These are phyloP conservation scores for Cryptosporidium canis DNA, from an alignment of 169 alveolate genomes.

Conservation along the genomic window DNA sequence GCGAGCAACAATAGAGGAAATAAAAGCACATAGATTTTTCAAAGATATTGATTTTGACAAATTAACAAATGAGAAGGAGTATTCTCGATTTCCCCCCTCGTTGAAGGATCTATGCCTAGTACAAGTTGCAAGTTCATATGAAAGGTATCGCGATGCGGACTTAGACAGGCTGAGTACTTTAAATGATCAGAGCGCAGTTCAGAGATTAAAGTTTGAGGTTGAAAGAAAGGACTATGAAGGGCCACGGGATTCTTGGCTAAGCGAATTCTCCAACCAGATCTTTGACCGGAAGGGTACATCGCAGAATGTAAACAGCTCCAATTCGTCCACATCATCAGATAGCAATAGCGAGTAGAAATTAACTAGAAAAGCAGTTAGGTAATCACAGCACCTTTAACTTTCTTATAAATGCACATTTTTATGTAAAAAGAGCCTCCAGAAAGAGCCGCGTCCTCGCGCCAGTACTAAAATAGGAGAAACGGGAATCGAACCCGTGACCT, in stretches of 20 bases:
- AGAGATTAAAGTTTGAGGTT: conserved; percentile 18
- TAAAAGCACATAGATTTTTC: conserved; percentile 22
- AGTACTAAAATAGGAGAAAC: conserved; percentile 75
- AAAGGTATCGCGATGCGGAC: neutral
- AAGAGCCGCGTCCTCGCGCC: neutral
- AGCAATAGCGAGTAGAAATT: neutral
- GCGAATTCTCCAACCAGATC: conserved; percentile 11
- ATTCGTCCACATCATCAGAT: neutral
- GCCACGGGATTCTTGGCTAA: conserved; percentile 61
- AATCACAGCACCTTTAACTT: no score
- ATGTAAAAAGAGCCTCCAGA: no score
- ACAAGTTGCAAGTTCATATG: conserved; percentile 6
- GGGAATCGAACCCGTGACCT: conserved; percentile 98
- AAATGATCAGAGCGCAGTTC: neutral
- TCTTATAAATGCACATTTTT: no score
- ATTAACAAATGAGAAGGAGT: neutral
- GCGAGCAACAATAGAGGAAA: conserved; percentile 26
- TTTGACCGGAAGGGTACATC: neutral
- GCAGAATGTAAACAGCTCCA: neutral
- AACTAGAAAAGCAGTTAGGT: neutral
- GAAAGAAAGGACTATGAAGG: conserved; percentile 58
- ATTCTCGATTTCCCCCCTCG: conserved; percentile 20
- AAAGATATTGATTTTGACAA: conserved; percentile 29
- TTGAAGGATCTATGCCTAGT: conserved; percentile 39
- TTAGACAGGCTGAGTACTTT: neutral